Conservation (phyloP, 805 yeast species). For the Candida pseudoglaebosa region DNA sequence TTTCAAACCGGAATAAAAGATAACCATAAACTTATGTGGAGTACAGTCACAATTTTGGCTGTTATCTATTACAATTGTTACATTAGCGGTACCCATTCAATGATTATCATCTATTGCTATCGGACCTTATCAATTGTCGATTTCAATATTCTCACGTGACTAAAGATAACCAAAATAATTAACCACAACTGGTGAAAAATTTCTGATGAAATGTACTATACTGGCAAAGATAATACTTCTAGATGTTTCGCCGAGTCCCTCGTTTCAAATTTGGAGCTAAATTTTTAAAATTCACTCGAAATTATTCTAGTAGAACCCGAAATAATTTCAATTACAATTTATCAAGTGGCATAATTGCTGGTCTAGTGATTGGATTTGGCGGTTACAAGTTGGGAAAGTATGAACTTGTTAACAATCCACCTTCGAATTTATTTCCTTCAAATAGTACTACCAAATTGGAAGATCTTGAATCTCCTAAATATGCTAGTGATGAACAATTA, state of each 20-base stretch:
- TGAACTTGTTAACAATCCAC: constrained; percentile 9
- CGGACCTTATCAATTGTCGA: no score
- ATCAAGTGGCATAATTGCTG: neutral
- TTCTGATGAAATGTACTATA: neutral
- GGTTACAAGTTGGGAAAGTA: constrained; percentile 12
- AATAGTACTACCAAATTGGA: constrained; percentile 33
- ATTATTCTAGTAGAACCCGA: neutral
- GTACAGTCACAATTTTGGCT: no score
- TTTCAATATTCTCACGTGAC: neutral
- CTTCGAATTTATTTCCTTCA: constrained; percentile 15
- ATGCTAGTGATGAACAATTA: constrained; percentile 37
- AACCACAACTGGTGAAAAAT: constrained; percentile 1
- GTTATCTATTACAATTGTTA: no score
- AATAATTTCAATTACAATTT: neutral
- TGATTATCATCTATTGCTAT: no score
- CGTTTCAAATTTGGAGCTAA: neutral
- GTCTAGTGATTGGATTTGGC: constrained; percentile 1
- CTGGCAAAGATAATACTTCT: neutral
- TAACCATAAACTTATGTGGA: no score
- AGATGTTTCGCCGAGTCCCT: neutral
- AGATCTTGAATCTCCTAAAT: constrained; percentile 34
- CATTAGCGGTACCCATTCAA: no score
- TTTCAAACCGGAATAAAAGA: no score
- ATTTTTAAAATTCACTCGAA: neutral
- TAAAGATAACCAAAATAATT: neutral